phyloP scores from a whole-genome alignment of 495 filamentous ascomycete species.

The Glonium stellatum region DNA sequence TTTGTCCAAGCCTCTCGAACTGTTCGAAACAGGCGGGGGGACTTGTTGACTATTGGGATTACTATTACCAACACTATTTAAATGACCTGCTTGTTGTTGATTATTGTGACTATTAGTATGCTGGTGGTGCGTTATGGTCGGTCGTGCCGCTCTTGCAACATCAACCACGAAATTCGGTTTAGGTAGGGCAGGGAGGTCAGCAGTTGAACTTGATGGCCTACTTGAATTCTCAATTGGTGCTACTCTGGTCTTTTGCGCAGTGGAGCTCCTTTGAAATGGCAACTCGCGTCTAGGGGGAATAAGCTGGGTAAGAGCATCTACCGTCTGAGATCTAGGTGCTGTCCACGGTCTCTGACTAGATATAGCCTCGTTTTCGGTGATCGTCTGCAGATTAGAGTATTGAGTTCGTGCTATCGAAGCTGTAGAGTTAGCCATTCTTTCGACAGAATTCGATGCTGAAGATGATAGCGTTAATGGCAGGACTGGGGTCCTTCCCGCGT shows the following conservation, averaged over 20 bases:
- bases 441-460: background rate
- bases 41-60: too few species aligned
- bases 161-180: background rate
- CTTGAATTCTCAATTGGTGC: constrained; percentile 4
- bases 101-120: background rate
- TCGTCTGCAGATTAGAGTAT: constrained; percentile 4
- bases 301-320: constrained; percentile 2
- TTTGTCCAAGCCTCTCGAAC: too few species aligned
- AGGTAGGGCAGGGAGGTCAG: constrained; percentile 16
- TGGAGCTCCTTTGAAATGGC: constrained; percentile 30
- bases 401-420: background rate
- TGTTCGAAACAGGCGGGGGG: too few species aligned
- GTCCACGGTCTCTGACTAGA: constrained; percentile 6
- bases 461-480: background rate
- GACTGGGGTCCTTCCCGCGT: background rate
- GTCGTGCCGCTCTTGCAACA: background rate
- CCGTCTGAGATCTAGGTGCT: constrained; percentile 2
- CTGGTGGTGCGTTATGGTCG: too few species aligned
- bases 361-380: background rate
- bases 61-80: too few species aligned
- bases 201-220: constrained; percentile 11
- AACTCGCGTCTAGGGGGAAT: constrained; percentile 37
- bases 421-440: constrained; percentile 1
- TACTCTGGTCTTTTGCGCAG: background rate
- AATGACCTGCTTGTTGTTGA: too few species aligned